Evolutionary conservation across 2,329 filamentous ascomycete genomes (phyloP).

Genomic region (Aotearoamyces nothofagi): DNA sequence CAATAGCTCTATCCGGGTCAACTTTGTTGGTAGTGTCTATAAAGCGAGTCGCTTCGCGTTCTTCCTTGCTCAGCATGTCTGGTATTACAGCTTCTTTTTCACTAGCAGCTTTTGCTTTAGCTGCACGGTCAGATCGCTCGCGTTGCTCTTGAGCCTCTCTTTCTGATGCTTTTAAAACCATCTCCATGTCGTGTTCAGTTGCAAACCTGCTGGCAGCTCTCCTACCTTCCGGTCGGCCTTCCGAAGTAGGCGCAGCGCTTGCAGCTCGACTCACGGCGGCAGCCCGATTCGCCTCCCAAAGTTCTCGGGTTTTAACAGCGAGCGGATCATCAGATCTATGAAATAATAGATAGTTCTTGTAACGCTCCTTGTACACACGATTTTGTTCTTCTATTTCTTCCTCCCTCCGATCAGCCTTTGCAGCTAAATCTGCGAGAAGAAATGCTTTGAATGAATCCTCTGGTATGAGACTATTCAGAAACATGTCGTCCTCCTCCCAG

Average conservation of each 20-base stretch:
- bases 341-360: constrained; percentile 11
- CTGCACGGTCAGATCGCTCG: constrained; percentile 47
- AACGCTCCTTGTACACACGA: constrained; percentile 11
- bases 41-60: constrained; percentile 42
- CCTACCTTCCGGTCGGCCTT: constrained; percentile 32
- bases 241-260: constrained; percentile 7
- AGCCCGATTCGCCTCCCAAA: constrained; percentile 12
- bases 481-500: too few relatives aligned
- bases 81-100: constrained; percentile 67
- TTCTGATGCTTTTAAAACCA: constrained; percentile 56
- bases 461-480: too few relatives aligned
- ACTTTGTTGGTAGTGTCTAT: constrained; percentile 51
- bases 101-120: constrained; percentile 55
- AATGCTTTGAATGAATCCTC: too few relatives aligned
- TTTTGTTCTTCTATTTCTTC: constrained; percentile 13
- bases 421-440: too few relatives aligned
- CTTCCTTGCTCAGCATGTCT: constrained; percentile 47
- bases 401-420: constrained; percentile 5
- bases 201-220: constrained; percentile 40
- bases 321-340: constrained; percentile 13
- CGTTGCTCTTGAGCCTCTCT: constrained; percentile 54
- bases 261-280: constrained; percentile 13
- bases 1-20: constrained; percentile 49
- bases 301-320: constrained; percentile 15
- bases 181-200: constrained; percentile 59